These are phyloP conservation scores for Fallopia convolvulus DNA, from an alignment of 148 eudicot species.

Conservation along the genomic window DNA sequence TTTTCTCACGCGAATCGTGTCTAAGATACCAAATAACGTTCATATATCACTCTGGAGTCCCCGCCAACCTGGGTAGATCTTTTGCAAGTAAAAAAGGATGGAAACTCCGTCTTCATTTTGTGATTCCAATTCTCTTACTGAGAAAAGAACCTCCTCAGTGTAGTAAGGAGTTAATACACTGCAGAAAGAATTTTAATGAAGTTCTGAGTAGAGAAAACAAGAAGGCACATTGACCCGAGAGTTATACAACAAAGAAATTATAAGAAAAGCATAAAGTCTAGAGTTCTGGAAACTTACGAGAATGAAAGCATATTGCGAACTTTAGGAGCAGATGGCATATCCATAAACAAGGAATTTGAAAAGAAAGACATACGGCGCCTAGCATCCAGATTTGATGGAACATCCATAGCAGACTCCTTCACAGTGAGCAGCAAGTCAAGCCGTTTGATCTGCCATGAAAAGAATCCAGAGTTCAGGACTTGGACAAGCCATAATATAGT, in stretches of 20 bases:
- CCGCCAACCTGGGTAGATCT: constrained; percentile 54
- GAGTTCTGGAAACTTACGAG: constrained; percentile 46
- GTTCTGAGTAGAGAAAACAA: background rate
- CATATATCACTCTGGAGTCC: background rate
- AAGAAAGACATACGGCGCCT: constrained; percentile 14
- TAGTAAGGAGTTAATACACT: constrained; percentile 17
- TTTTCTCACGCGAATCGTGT: background rate
- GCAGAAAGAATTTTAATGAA: constrained; percentile 7
- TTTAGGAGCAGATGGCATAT: constrained; percentile 15
- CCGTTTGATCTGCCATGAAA: constrained; percentile 11
- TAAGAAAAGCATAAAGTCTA: background rate
- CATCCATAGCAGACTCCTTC: constrained; percentile 14
- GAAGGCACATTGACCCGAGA: background rate
- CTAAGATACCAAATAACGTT: background rate
- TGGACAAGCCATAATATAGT: background rate
- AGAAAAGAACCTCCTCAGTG: constrained; percentile 13
- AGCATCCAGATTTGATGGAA: constrained; percentile 16
- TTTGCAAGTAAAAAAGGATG: constrained; percentile 15
- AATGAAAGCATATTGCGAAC: constrained; percentile 15
- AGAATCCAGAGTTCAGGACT: constrained; percentile 1
- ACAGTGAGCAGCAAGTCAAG: constrained; percentile 9
- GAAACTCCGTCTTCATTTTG: constrained; percentile 16
- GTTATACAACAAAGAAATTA: too few relatives aligned
- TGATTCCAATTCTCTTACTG: background rate
- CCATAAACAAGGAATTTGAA: constrained; percentile 16